Evolutionary conservation across 2,329 filamentous ascomycete species (phyloP).

Genomic region (Dothideomycetes sp.): DNA sequence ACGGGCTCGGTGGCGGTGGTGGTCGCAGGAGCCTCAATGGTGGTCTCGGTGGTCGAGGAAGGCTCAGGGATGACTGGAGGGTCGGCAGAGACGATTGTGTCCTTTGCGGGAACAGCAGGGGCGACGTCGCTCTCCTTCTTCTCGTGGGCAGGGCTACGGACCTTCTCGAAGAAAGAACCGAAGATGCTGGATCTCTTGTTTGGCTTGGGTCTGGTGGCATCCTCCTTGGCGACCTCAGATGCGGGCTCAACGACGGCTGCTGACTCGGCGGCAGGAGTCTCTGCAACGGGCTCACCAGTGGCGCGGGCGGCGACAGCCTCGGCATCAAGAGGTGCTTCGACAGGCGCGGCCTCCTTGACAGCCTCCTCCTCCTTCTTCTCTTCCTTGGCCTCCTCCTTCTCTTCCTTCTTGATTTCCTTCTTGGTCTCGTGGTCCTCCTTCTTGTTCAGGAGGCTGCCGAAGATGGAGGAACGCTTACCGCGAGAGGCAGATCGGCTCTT

Average conservation of each 20-base stretch:
- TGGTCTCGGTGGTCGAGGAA: slow-evolving; percentile 21
- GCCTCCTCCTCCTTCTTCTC: slow-evolving; percentile 22
- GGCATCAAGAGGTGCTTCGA: slow-evolving; percentile 3
- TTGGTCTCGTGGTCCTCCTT: slow-evolving; percentile 42
- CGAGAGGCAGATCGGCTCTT: slow-evolving; percentile 49
- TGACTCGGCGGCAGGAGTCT: slow-evolving; percentile 31
- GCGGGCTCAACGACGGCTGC: slow-evolving; percentile 32
- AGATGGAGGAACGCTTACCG: slow-evolving; percentile 48
- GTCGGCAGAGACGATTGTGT: slow-evolving; percentile 28
- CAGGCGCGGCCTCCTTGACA: slow-evolving; percentile 2
- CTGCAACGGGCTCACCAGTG: slow-evolving; percentile 28
- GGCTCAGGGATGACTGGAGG: slow-evolving; percentile 22
- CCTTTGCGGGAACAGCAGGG: slow-evolving; percentile 37
- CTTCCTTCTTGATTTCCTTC: slow-evolving; percentile 27
- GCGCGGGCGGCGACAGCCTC: slow-evolving; percentile 1
- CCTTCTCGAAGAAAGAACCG: slow-evolving; percentile 52
- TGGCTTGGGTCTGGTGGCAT: slow-evolving; percentile 45
- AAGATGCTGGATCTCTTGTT: slow-evolving; percentile 83
- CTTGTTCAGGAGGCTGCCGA: slow-evolving; percentile 48
- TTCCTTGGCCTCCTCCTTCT: slow-evolving; percentile 30
- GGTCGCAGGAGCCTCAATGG: slow-evolving; percentile 26
- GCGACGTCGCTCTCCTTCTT: slow-evolving; percentile 62
- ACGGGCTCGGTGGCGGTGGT: slow-evolving; percentile 17
- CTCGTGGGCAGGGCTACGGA: slow-evolving; percentile 39
- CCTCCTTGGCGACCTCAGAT: slow-evolving; percentile 36